These are phyloP conservation scores for Solanum ahanhuiri DNA, from an alignment of 257 asterid genomes.

Conservation along the genomic window DNA sequence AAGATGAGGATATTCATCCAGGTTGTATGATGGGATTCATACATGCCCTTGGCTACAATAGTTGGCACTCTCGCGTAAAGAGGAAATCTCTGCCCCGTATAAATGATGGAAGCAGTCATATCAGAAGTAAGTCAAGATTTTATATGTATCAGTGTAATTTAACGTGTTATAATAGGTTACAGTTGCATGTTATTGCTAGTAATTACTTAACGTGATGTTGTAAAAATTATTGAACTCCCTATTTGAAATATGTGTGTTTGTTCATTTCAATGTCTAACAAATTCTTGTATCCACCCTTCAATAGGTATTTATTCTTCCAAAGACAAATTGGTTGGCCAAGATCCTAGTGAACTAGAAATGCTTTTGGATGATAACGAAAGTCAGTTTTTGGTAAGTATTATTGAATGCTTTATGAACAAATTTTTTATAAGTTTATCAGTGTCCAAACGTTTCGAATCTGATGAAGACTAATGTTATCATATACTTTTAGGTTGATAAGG, in stretches of 20 bases:
- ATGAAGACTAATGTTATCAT: background rate
- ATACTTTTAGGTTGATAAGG: slow-evolving; percentile 24
- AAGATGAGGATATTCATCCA: slow-evolving; percentile 20
- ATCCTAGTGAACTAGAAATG: slow-evolving; percentile 21
- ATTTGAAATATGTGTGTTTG: background rate
- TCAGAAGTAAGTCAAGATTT: slow-evolving; percentile 11
- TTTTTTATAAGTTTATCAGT: background rate
- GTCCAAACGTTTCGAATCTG: background rate
- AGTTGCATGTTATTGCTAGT: background rate
- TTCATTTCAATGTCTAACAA: background rate
- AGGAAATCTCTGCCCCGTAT: slow-evolving; percentile 27
- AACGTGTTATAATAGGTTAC: background rate
- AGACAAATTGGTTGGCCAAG: slow-evolving; percentile 3
- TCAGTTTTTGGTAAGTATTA: slow-evolving; percentile 25
- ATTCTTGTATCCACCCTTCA: background rate
- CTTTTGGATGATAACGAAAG: slow-evolving; percentile 31
- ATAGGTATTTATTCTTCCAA: slow-evolving; percentile 24
- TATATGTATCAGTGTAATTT: background rate
- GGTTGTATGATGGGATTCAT: slow-evolving; percentile 59
- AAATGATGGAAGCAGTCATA: slow-evolving; percentile 9
- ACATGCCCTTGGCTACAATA: slow-evolving; percentile 46
- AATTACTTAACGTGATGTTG: background rate
- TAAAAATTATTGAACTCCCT: background rate
- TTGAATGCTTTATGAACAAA: background rate
- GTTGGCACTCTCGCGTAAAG: slow-evolving; percentile 35